Evolutionary conservation across 805 yeast genomes (phyloP), one percentile per base, ranked within the genome.

Genomic region (Metschnikowia peoriensis): DNA sequence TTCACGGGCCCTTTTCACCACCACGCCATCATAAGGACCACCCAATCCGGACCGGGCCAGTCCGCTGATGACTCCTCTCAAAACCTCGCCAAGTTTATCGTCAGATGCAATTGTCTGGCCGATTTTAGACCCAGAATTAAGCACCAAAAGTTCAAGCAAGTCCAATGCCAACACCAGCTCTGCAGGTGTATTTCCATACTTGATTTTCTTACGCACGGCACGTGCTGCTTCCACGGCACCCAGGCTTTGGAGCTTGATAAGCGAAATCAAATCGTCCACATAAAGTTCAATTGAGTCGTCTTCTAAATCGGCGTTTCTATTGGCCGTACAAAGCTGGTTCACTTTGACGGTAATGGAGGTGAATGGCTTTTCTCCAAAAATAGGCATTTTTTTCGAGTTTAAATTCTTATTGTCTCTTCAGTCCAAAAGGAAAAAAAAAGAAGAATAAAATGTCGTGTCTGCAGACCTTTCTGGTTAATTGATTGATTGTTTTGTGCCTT

Each of bases 121-220:
- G 53, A 43, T 43, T 32, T 43, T 43, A 14, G 37, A 14, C 64
- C 78, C 79, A 63, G 86, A 70, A 62, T 75, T 75, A 54, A 73
- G 63, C 14, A 74, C 64, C 52, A 75, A 52, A 44, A 75, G 60
- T 57, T 73, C 79, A 50, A 75, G 65, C 27, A 74, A 57, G 47
- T 61, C 61, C 55, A 91, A 67, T 0, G 96, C 88, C 44, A 88
- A 80, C 49, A 79, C 61, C 66, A 89, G 96, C 58, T 86, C 86
- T 16, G 72, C 69, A 5, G 69, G 65, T 2, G 76, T 63, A 17
- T 64, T 66, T n/a, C 97, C 98, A 64, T 93, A 88, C 70, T 96
- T 94, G 64, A 94, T 72, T 62, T 85, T 84, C 75, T 94, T 94
- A 47, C 99, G 79, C 22, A 94, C 72, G 1, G 97, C 96, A 41